phyloP scores from a whole-genome alignment of 768 basidiomycete genomes.

The Lactarius akahatsu region DNA sequence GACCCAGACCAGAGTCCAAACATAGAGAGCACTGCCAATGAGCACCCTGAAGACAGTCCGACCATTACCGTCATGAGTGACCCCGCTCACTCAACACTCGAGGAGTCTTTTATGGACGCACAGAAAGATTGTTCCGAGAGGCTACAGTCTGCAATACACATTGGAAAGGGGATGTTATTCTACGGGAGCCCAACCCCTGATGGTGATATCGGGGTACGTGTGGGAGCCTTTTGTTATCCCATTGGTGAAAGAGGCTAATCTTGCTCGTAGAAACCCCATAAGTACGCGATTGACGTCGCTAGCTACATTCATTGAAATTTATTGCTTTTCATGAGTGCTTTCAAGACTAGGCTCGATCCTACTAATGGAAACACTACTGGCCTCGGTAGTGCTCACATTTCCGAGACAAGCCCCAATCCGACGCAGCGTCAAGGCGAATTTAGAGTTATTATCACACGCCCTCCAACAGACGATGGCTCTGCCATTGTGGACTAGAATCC shows the following conservation, averaged over 20 bases:
- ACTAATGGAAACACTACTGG: background rate
- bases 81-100: background rate
- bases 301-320: background rate
- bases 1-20: background rate
- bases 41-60: background rate
- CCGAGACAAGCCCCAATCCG: background rate
- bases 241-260: background rate
- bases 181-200: background rate
- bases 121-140: background rate
- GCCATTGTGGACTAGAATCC: background rate
- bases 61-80: background rate
- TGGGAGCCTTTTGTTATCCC: background rate
- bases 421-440: background rate
- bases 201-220: background rate
- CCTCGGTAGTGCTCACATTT: background rate
- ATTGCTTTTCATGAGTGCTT: background rate
- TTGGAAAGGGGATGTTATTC: background rate
- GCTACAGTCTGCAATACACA: background rate
- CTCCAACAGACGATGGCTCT: background rate
- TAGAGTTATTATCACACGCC: background rate
- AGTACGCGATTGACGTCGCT: conserved; percentile 7
- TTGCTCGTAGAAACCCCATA: conserved; percentile 1
- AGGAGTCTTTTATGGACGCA: no score
- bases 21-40: background rate
- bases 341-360: background rate